Evolutionary conservation across 306 rosid species (phyloP).

Genomic region (Phaseolus lunatus): DNA sequence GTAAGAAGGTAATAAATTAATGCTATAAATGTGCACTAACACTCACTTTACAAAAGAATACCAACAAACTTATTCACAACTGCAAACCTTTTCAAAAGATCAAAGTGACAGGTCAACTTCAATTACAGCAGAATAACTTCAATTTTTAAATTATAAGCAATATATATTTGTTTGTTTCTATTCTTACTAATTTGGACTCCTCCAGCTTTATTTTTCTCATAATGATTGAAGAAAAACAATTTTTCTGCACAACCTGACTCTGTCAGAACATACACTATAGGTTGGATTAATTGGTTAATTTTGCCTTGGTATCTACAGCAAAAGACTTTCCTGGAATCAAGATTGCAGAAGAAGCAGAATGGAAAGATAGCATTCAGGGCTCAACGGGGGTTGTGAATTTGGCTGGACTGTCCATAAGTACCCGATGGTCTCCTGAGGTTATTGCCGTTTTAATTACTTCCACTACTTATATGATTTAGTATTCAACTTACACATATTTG

Average conservation of each 20-base stretch:
- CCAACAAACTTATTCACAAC: background rate
- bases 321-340: conserved; percentile 83
- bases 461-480: conserved; percentile 20
- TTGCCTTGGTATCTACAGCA: conserved; percentile 55
- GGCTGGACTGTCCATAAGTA: conserved; percentile 96
- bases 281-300: conserved; percentile 42
- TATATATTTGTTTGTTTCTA: conserved; percentile 28
- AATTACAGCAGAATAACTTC: background rate
- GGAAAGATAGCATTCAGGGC: conserved; percentile 85
- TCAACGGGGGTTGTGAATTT: conserved; percentile 91
- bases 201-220: conserved; percentile 22
- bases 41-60: conserved; percentile 32
- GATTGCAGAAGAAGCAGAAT: conserved; percentile 82
- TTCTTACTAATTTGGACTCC: conserved; percentile 18
- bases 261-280: conserved; percentile 5
- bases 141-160: background rate
- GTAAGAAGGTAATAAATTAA: conserved; percentile 93
- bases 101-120: conserved; percentile 14
- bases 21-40: conserved; percentile 32
- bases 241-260: conserved; percentile 23
- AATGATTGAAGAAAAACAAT: background rate
- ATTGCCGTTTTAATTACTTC: conserved; percentile 40
- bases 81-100: conserved; percentile 31
- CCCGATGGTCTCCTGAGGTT: conserved; percentile 97
- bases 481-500: conserved; percentile 2